Evolutionary conservation across 2,329 filamentous ascomycete species (phyloP).

Genomic region (Penicillium sp.): DNA sequence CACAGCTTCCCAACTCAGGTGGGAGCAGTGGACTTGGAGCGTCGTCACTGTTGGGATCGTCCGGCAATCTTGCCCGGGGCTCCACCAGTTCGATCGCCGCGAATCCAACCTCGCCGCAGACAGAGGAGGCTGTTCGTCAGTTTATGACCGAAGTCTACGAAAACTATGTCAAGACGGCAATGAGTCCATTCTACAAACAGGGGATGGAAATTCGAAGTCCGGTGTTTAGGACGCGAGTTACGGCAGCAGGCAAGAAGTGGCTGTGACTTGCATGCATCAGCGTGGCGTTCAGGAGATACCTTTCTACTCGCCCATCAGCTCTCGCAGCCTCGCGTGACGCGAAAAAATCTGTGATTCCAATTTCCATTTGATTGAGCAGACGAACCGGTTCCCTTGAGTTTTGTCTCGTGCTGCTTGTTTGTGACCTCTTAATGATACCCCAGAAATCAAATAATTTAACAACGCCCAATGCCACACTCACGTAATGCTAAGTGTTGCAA

Average conservation of each 20-base stretch:
- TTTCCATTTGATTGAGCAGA: too few species aligned
- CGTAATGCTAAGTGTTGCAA: too few species aligned
- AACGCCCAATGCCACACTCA: too few species aligned
- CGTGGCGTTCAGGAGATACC: conserved; percentile 18
- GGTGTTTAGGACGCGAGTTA: conserved; percentile 74
- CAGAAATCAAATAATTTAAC: too few species aligned
- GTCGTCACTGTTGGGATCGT: conserved; percentile 27
- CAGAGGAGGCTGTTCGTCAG: conserved; percentile 89
- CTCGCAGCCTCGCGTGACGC: too few species aligned
- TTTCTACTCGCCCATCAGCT: too few species aligned
- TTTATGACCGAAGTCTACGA: conserved; percentile 97
- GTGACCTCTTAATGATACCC: neutral
- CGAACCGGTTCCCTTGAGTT: conserved; percentile 5
- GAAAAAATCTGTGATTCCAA: too few species aligned
- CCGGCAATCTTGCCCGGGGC: conserved; percentile 32
- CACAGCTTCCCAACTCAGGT: conserved; percentile 38
- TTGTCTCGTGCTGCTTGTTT: too few species aligned
- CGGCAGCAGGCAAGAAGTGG: conserved; percentile 87
- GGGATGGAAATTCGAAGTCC: conserved; percentile 83
- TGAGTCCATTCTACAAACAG: conserved; percentile 90
- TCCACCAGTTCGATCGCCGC: conserved; percentile 67
- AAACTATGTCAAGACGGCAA: conserved; percentile 90
- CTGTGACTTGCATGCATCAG: conserved; percentile 47
- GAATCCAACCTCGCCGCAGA: conserved; percentile 82
- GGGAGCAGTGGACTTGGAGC: conserved; percentile 18